These are phyloP conservation scores for Metschnikowia baotianmanensis DNA, from an alignment of 805 yeast species.

Conservation along the genomic window DNA sequence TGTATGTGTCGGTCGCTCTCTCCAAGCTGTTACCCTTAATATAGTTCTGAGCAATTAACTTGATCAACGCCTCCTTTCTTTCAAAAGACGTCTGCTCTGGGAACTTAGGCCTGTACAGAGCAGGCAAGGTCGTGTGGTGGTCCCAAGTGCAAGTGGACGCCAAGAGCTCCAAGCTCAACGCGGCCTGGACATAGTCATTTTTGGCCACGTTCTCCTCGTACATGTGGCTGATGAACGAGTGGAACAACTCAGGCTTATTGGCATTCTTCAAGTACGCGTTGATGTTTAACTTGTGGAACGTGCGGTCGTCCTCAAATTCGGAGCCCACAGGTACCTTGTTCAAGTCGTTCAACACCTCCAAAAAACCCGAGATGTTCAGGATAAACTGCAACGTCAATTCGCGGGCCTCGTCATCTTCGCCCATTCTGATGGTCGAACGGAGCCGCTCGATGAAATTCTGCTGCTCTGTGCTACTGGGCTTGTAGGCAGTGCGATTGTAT, in stretches of 20 bases:
- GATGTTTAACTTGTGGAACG: conserved; percentile 73
- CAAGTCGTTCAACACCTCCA: conserved; percentile 63
- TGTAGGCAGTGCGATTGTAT: conserved; percentile 54
- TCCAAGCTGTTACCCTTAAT: conserved; percentile 71
- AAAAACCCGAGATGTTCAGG: conserved; percentile 55
- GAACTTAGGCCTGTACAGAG: conserved; percentile 62
- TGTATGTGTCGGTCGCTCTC: conserved; percentile 75
- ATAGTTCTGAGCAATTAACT: conserved; percentile 67
- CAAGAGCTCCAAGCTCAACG: conserved; percentile 70
- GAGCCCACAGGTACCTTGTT: conserved; percentile 74
- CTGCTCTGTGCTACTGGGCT: conserved; percentile 57
- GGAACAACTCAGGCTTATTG: conserved; percentile 74
- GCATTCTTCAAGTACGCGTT: conserved; percentile 75
- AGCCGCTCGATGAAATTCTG: conserved; percentile 49
- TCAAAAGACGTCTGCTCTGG: conserved; percentile 82
- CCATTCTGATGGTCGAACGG: conserved; percentile 49
- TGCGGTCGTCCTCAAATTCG: conserved; percentile 84
- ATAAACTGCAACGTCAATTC: conserved; percentile 48
- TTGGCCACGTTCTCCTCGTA: conserved; percentile 60
- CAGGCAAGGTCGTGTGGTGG: conserved; percentile 51
- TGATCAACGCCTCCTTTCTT: conserved; percentile 70
- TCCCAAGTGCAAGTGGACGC: conserved; percentile 79
- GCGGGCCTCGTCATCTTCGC: conserved; percentile 64
- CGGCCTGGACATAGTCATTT: conserved; percentile 75
- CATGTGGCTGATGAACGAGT: conserved; percentile 74